Percentiles rank a stretch among this genome's conserved stretches.
Evolutionary conservation across 75 land plant species (phyloP).

Genomic region (Pinus albicaulis): DNA sequence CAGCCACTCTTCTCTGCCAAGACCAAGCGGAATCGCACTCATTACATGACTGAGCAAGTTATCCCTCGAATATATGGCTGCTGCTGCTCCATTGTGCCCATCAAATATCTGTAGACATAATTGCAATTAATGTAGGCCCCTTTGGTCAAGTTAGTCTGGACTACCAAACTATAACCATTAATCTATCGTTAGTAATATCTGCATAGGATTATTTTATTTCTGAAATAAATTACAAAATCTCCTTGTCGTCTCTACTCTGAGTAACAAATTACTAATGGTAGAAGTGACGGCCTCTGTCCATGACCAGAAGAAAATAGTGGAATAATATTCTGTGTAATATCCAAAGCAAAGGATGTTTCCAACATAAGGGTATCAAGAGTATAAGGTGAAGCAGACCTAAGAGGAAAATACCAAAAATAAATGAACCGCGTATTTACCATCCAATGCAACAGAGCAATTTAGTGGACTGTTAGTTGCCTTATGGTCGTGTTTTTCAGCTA

Average conservation of each 20-base stretch:
- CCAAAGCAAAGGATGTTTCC: neutral
- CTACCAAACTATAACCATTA: neutral
- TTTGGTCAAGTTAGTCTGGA: neutral
- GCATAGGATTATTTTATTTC: neutral
- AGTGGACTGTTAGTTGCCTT: neutral
- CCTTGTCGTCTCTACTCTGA: neutral
- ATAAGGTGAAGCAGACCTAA: neutral
- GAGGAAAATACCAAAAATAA: neutral
- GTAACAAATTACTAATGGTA: neutral
- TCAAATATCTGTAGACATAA: constrained; percentile 69
- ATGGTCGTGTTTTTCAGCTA: neutral
- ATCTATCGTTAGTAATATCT: constrained; percentile 9
- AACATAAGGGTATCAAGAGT: too few species aligned
- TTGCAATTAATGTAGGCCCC: neutral
- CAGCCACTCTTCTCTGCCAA: constrained; percentile 85
- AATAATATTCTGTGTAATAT: neutral
- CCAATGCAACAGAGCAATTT: neutral
- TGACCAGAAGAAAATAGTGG: neutral
- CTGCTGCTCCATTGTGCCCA: constrained; percentile 94
- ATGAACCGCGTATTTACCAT: neutral
- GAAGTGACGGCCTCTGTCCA: neutral
- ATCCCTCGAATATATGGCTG: constrained; percentile 80
- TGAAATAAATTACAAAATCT: neutral
- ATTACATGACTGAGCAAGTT: constrained; percentile 75
- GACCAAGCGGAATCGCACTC: constrained; percentile 69